These are phyloP conservation scores for Lathyrus aphaca DNA, from an alignment of 306 rosid genomes.

Conservation along the genomic window DNA sequence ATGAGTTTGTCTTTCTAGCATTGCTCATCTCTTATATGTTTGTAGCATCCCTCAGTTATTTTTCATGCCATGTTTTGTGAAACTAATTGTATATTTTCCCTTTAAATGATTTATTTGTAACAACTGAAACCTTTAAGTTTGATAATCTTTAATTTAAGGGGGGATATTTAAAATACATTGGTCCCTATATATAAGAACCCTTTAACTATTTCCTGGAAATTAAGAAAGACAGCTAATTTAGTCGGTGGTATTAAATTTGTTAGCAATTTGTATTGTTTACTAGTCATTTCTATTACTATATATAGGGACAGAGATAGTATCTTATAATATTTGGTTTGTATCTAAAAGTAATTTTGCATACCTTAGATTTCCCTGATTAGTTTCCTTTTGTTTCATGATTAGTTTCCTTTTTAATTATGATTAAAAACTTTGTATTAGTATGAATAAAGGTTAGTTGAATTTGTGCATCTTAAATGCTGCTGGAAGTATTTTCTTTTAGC, in stretches of 20 bases:
- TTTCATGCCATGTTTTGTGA: background rate
- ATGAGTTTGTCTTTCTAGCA: background rate
- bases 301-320: no score
- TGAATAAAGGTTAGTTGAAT: background rate
- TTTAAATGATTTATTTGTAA: background rate
- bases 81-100: background rate
- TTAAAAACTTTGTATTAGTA: background rate
- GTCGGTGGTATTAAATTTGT: no score
- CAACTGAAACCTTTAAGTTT: background rate
- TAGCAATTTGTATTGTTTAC: no score
- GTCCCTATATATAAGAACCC: no score
- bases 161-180: no score
- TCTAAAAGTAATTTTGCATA: background rate
- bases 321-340: background rate
- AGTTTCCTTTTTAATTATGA: background rate
- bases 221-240: no score
- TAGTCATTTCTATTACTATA: no score
- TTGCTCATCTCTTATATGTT: background rate
- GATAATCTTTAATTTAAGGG: background rate
- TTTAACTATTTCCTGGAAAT: no score
- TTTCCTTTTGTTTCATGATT: background rate
- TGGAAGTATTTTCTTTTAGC: slow-evolving; percentile 6
- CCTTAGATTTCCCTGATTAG: background rate
- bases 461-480: no score
- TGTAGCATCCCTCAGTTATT: background rate